Base-by-base conservation (phyloP, 148 eudicot genomes). In the Chenopodium formosanum region DNA sequence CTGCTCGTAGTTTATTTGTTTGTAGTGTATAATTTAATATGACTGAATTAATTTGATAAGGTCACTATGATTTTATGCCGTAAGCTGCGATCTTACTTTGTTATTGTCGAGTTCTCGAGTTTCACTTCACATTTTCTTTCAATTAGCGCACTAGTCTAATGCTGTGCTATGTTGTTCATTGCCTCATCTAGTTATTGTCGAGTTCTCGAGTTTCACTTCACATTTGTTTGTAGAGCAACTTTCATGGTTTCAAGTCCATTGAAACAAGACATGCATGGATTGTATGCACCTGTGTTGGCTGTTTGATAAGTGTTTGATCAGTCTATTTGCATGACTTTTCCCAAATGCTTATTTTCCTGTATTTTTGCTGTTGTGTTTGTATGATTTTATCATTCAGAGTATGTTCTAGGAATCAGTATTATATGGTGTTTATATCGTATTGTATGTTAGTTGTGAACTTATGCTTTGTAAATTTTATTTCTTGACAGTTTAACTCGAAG, bases 401-500 rank as follows among this genome's bases (percentile, higher is more conserved):
- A 1, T 11, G 37, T 34, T 34, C 0, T 65, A 23, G 69, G 29
- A n/a, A 52, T n/a, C 2, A 22, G 0, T 34, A 25, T 22, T 70
- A 0, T 32, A 3, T 76, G 66, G 14, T 29, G 19, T 23, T 70
- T 50, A 50, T 50, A n/a, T 29, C 19, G 47, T 66, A 13, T 27
- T 14, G 7, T 1, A 19, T 19, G 64, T 50, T 31, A 34, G 52
- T 22, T 52, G 63, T 73, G 67, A 84, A 62, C 73, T 80, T 27
- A 40, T 34, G 27, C 9, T 17, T 12, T 74, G 12, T 14, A 0
- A 40, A 4, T 70, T 44, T 71, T 2, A 58, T 69, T 31, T 73
- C 20, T 62, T 77, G 11, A 48, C 89, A 87, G 89, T 52, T 82
- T 22, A 47, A 81, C 12, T 78, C 62, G 10, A 83, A 53, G 76